These are phyloP conservation scores for Cornus florida DNA, from an alignment of 148 eudicot species.

Conservation along the genomic window DNA sequence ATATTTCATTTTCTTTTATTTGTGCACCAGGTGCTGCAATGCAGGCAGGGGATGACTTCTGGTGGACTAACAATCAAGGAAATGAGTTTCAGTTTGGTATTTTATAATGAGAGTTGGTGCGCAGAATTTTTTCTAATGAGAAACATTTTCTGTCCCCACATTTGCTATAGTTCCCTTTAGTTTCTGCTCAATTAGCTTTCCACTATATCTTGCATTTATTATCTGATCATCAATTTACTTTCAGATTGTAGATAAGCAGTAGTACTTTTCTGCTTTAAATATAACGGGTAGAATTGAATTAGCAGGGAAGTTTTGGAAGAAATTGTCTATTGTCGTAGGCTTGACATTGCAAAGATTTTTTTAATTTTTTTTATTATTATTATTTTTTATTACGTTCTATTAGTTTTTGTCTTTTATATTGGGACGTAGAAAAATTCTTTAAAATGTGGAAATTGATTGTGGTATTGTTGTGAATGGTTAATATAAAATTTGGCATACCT, in stretches of 20 bases:
- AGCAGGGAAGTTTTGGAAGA: background rate
- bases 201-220: background rate
- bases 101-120: background rate
- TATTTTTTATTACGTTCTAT: too few relatives aligned
- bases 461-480: too few relatives aligned
- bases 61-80: slow-evolving; percentile 63
- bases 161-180: background rate
- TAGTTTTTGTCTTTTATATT: too few relatives aligned
- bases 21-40: slow-evolving; percentile 53
- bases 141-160: background rate
- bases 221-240: background rate
- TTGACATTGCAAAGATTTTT: too few relatives aligned
- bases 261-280: too few relatives aligned
- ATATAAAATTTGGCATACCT: too few relatives aligned
- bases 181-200: background rate
- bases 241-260: too few relatives aligned
- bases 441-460: too few relatives aligned
- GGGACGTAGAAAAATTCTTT: too few relatives aligned
- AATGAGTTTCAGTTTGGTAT: background rate
- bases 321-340: too few relatives aligned
- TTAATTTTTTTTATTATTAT: too few relatives aligned
- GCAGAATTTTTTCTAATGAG: background rate
- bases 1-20: background rate
- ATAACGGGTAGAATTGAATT: too few relatives aligned
- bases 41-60: slow-evolving; percentile 72